Evolutionary conservation across 768 basidiomycete species (phyloP), one percentile per base, ranked within the genome.

Genomic region (Trichaptum fuscoviolaceum): DNA sequence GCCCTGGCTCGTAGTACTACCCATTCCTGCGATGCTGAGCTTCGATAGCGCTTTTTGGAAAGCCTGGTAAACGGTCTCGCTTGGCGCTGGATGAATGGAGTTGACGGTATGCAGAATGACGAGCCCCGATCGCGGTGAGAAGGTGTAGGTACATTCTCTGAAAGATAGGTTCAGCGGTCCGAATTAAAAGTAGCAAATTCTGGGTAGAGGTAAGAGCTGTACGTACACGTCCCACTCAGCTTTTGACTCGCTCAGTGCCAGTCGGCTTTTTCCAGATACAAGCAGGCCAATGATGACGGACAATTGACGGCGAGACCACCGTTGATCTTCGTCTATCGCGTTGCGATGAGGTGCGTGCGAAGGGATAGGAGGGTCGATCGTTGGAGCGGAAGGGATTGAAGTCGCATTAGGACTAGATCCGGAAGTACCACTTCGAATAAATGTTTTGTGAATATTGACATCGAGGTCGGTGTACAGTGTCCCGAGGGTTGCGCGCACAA

Each of bases 151-250:
- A 63, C 86, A 90, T 71, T 85, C 81, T 57, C 91, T 91, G 74
- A 7, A 20, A 27, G 65, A 42, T 62, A 35, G n/a, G 27, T 61
- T 23, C 65, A 59, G 24, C 15, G 36, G 23, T 59, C 24, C 17
- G 62, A 61, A 24, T 57, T 34, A 27, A 10, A 24, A 8, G 57
- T n/a, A 26, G 57, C 23, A 35, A 35, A 20, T 10, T 58, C 23
- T 26, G 30, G 26, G 27, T 23, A 30, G 66, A 67, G 15, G 63
- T 67, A 62, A 26, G 58, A 36, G 42, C 30, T 65, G 27, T 3
- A 81, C 90, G 67, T 72, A 91, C 89, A 92, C 83, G 68, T 88
- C 83, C 91, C 91, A 93, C 73, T 90, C 84, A n/a, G 82, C 82
- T 0, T 67, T 72, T 12, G 82, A 80, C 18, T 87, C 85, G 64